phyloP scores from a whole-genome alignment of 345 rosid genomes.

The Angophora floribunda region DNA sequence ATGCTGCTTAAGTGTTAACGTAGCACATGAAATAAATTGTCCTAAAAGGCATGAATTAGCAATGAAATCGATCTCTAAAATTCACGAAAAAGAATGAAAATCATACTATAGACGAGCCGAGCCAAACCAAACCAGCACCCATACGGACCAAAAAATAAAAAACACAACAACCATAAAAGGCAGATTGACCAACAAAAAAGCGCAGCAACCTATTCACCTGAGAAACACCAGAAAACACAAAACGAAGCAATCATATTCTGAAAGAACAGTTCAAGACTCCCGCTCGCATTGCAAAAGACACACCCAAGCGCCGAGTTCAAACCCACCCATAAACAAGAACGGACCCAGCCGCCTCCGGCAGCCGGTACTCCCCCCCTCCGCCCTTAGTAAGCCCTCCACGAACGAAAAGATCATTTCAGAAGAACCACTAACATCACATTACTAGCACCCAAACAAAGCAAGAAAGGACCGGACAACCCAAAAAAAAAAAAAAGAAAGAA shows the following conservation, averaged over 20 bases:
- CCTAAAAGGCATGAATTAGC: background rate
- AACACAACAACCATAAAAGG: background rate
- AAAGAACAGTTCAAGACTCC: background rate
- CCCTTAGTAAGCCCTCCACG: background rate
- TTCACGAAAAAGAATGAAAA: background rate
- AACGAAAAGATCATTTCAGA: background rate
- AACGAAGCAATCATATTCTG: background rate
- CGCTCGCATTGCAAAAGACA: background rate
- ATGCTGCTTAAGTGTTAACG: background rate
- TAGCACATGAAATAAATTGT: background rate
- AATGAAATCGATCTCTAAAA: background rate
- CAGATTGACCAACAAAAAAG: background rate
- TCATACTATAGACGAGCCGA: background rate
- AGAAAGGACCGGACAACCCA: background rate
- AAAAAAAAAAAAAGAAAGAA: no score
- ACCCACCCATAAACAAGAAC: background rate
- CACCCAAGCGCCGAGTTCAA: background rate
- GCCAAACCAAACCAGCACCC: background rate
- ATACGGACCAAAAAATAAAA: no score
- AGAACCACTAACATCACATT: background rate
- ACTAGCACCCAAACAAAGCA: background rate
- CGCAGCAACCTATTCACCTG: background rate
- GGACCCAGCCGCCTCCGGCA: background rate
- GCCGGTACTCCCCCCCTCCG: background rate
- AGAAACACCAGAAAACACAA: background rate